Base-by-base conservation (phyloP, 2,329 filamentous ascomycete species). In the Ambrosiella cleistominuta region DNA sequence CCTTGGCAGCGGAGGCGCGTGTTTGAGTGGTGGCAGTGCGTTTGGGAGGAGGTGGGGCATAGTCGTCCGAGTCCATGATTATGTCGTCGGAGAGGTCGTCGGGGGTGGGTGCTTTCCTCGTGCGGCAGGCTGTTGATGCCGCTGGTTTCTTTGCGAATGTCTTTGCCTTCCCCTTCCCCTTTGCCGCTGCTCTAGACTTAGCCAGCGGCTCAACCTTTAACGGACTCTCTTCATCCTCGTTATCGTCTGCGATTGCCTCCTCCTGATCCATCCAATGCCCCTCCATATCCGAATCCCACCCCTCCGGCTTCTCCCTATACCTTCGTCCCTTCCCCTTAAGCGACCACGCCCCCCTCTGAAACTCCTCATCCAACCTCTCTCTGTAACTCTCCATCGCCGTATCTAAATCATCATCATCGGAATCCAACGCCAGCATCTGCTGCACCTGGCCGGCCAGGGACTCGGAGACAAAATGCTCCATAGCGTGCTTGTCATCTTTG, bases 401-500 rank as follows among this genome's bases (percentile, higher is more conserved):
- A 11, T 82, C 79, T 7, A 95, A 74, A 38, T 87, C 84, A 57
- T 73, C 71, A 38, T 83, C 80, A 56, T 86, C 80, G 0, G 78
- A 74, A 51, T 85, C 80, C 5, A 88, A 70, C 0, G 75, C 73
- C 39, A 90, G 73, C 65, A 91, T 75, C 62, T 85, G 78, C 63
- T 82, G 81, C 15, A 90, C 78, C 65, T 89, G 85, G 19, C 77
- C 80, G 1, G 79, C 75, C 1, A 91, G 72, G 12, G 83, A 85
- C 38, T 88, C 83, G 19, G 78, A 79, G 8, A 91, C 83, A 64
- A 91, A 91, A 49, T 82, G 74, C 66, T 90, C 82, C 82, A 97
- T 88, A 2, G 88, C 88, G 64, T 93, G 83, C 66, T 90, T 95
- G 71, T 98, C 93, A 63, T 95, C 88, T 64, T 97, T 97, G 67